Evolutionary conservation across 2,329 filamentous ascomycete genomes (phyloP), one percentile per base, ranked within the genome.

Genomic region (Colletotrichum sp.): DNA sequence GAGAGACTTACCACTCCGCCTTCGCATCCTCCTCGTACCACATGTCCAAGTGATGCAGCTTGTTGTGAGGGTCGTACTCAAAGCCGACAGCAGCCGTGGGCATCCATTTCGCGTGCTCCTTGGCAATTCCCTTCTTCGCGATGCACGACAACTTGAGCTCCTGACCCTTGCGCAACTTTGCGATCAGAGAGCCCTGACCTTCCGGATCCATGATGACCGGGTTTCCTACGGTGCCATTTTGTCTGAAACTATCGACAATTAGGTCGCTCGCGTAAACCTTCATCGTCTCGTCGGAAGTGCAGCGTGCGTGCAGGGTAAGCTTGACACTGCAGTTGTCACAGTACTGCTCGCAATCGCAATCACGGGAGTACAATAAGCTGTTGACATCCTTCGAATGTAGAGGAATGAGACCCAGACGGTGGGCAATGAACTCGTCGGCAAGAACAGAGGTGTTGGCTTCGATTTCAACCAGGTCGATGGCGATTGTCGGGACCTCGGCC

Each of bases 71-170:
- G 82, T 99, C 97, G 84, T 99, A 99, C 84, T 99, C 97, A 82
- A 99, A 99, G 29, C 95, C 96, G 54, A 99, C 93, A 5, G 97
- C 97, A 54, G 95, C 90, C 43, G 94, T 96, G 3, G 97, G 96
- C 80, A 95, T 94, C 97, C 97, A 99, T 84, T 99, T 99, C 12
- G 97, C 95, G 84, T 99, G 97, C 83, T 99, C 97, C 88, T 99
- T 99, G 47, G 96, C 96, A 77, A 98, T 98, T 2, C 97, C 97
- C 89, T 98, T 98, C 89, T 98, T 98, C 65, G 96, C 97, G 77
- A 98, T 94, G 82, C 96, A 98, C 75, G 91, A 94, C 81, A 99
- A 91, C 82, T 95, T 93, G 74, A 99, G 86, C 84, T 98, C 95
- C 85, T 99, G 97, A 4, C 94, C 95, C 80, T 93, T 93, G 72